Percentiles rank a stretch among this genome's conserved stretches.
Conservation (phyloP, 2,329 filamentous ascomycete species). For the Sporothrix protearum region DNA sequence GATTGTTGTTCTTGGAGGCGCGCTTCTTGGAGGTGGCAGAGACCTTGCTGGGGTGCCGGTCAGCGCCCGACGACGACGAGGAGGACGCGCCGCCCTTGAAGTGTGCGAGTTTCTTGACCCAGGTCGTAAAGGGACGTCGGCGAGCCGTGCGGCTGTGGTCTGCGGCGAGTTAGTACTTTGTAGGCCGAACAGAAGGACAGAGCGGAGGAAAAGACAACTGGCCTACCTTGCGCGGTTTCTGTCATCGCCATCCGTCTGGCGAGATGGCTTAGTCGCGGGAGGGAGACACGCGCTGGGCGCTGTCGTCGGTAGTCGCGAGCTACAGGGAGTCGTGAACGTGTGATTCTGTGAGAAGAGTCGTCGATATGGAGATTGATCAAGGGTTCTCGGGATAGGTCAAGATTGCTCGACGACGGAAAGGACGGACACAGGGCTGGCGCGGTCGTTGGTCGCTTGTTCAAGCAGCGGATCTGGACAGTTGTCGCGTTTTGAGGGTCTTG, state of each 20-base stretch:
- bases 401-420: not conserved
- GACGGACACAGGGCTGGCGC: not conserved
- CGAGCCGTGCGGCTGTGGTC: conserved; percentile 62
- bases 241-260: conserved; percentile 32
- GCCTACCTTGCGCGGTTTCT: conserved; percentile 33
- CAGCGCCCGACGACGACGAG: conserved; percentile 49
- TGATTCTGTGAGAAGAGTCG: too few species aligned
- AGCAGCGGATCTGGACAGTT: not conserved
- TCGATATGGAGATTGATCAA: not conserved
- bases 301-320: not conserved
- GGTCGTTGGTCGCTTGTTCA: not conserved
- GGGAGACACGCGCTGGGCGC: not conserved
- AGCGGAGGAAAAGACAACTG: not conserved
- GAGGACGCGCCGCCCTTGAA: conserved; percentile 61
- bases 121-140: conserved; percentile 81
- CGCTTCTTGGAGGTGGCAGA: conserved; percentile 53
- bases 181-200: too few species aligned
- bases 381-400: not conserved
- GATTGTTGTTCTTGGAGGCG: conserved; percentile 71
- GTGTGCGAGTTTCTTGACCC: conserved; percentile 90
- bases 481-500: not conserved
- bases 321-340: not conserved
- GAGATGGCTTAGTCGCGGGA: not conserved
- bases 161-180: conserved; percentile 38
- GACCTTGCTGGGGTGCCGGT: conserved; percentile 40